Percentiles rank a stretch among this genome's conserved stretches.
phyloP scores from a whole-genome alignment of 2,329 filamentous ascomycete species.

The Chaetomiaceae sp. region DNA sequence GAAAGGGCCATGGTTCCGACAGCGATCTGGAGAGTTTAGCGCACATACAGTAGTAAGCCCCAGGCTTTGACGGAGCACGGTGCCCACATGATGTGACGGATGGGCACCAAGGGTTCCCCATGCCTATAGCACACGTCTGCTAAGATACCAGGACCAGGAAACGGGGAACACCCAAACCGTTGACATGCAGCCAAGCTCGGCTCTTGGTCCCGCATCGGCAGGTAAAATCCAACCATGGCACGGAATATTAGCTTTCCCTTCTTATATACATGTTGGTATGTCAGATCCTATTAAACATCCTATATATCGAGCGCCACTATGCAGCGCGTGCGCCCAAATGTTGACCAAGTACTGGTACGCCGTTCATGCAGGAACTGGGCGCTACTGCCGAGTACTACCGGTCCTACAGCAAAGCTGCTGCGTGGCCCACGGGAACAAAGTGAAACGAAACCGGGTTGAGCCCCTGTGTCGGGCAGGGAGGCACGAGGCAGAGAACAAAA shows the following conservation, averaged over 20 bases:
- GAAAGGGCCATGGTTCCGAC: not conserved
- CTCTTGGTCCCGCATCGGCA: conserved; percentile 4
- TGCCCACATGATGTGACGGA: too few relatives aligned
- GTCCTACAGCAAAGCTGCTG: not conserved
- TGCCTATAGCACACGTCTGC: too few relatives aligned
- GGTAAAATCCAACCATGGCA: not conserved
- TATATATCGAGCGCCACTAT: too few relatives aligned
- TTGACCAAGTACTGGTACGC: too few relatives aligned
- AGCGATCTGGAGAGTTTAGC: too few relatives aligned
- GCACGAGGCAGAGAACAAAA: too few relatives aligned
- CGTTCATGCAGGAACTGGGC: not conserved
- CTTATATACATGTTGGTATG: not conserved
- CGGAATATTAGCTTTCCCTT: not conserved
- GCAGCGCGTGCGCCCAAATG: too few relatives aligned
- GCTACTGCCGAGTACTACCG: conserved; percentile 1
- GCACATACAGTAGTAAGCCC: too few relatives aligned
- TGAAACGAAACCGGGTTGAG: not conserved
- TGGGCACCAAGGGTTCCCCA: too few relatives aligned
- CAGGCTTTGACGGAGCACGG: too few relatives aligned
- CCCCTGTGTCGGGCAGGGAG: not conserved
- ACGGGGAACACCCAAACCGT: not conserved
- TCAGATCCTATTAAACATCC: too few relatives aligned
- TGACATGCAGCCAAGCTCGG: conserved; percentile 9
- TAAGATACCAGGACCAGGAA: conserved; percentile 4
- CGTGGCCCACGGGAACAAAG: too few relatives aligned